phyloP scores from a whole-genome alignment of 2,329 filamentous ascomycete species.

The Colletotrichum tamarilloi region DNA sequence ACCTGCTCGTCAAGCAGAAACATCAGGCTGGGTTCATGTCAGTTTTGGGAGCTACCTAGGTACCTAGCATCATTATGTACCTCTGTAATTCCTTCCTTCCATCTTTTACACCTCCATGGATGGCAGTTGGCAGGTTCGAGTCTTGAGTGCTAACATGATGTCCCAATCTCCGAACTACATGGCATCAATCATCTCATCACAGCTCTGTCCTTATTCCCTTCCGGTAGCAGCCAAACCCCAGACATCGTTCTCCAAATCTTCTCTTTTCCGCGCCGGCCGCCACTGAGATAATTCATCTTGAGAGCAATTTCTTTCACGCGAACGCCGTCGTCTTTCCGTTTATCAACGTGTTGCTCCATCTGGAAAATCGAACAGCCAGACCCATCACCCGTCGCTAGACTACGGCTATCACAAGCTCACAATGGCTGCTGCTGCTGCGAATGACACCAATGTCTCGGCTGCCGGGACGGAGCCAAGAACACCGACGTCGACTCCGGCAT shows the following conservation, averaged over 20 bases:
- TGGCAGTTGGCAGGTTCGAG: background rate
- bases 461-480: conserved; percentile 2
- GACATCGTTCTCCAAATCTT: background rate
- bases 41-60: background rate
- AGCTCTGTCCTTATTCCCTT: background rate
- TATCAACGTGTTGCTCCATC: background rate
- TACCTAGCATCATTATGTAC: background rate
- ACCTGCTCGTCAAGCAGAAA: background rate
- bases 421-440: background rate
- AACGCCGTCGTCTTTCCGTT: background rate
- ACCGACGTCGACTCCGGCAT: background rate
- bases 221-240: background rate
- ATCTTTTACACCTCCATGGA: background rate
- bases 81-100: background rate
- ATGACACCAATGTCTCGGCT: background rate
- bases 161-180: background rate
- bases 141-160: background rate
- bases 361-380: background rate
- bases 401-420: no score
- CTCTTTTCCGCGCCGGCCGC: background rate
- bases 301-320: background rate
- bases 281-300: background rate
- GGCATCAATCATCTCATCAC: background rate
- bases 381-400: background rate
- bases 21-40: no score